These are phyloP conservation scores for Fraxinus sp. DNA, from an alignment of 305 asterid genomes.

Conservation along the genomic window DNA sequence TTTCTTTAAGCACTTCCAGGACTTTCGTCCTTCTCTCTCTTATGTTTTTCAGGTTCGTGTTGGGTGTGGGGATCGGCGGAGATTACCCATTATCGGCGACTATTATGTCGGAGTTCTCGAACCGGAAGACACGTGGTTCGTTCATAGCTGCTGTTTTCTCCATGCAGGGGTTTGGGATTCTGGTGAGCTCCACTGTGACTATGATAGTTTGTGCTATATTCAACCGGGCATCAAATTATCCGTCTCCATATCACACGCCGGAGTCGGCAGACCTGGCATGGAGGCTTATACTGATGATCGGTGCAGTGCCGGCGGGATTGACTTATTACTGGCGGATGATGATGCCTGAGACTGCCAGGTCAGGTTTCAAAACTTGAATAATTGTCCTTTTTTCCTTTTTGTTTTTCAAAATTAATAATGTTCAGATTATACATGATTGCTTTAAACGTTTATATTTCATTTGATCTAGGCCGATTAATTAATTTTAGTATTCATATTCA, in stretches of 20 bases:
- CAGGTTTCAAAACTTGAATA: too few relatives aligned
- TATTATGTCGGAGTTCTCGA: slow-evolving; percentile 61
- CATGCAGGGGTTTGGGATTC: slow-evolving; percentile 68
- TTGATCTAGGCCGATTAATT: neutral
- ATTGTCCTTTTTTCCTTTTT: too few relatives aligned
- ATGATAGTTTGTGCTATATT: slow-evolving; percentile 44
- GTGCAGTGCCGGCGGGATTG: slow-evolving; percentile 50
- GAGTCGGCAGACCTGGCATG: slow-evolving; percentile 51
- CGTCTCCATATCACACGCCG: slow-evolving; percentile 10
- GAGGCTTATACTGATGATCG: slow-evolving; percentile 53
- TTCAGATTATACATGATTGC: neutral
- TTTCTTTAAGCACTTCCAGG: slow-evolving; percentile 38
- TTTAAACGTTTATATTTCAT: neutral
- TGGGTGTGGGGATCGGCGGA: slow-evolving; percentile 60
- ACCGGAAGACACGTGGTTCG: slow-evolving; percentile 47
- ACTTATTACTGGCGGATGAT: slow-evolving; percentile 59
- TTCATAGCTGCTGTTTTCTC: slow-evolving; percentile 59
- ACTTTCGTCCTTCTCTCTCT: slow-evolving; percentile 42
- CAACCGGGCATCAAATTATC: slow-evolving; percentile 24
- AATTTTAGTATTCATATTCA: too few relatives aligned
- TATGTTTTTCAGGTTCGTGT: slow-evolving; percentile 44
- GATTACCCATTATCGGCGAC: slow-evolving; percentile 67
- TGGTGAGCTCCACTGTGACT: slow-evolving; percentile 44
- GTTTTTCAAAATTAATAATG: too few relatives aligned
- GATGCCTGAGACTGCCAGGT: slow-evolving; percentile 73